Base-by-base conservation (phyloP, 345 rosid species). In the Anacardium occidentale region DNA sequence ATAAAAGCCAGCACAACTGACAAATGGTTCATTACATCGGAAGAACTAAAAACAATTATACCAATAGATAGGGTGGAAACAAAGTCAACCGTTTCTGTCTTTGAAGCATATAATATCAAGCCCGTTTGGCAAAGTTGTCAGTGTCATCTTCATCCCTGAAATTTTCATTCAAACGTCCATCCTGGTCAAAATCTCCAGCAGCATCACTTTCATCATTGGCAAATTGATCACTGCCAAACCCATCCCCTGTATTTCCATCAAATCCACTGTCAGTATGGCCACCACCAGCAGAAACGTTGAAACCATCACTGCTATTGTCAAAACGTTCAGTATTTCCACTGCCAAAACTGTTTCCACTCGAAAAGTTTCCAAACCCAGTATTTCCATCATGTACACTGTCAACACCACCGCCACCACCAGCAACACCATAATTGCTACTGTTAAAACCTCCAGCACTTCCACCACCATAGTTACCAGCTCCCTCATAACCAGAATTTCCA, bases 61-160 rank as follows among this genome's bases (percentile, higher is more conserved):
- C 1, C 57, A 29, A 29, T 29, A 29, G 3, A 29, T n/a, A 7
- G 57, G n/a, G 50, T n/a, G 65, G 64, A 66, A 50, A 65, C 32
- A 9, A 15, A 18, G 25, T 50, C 37, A 62, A 37, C 45, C 21
- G 34, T 12, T 40, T 69, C 24, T 8, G 17, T 13, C 9, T 54
- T 34, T 17, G 5, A 57, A 66, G 44, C 61, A 37, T 57, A 51
- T 13, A 0, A 48, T 69, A 56, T 91, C 87, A 91, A 48, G 90
- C 94, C 70, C 94, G 87, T 79, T 94, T 91, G 59, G 96, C 91
- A 51, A 83, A 76, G 78, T 88, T 84, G 24, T 26, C 83, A 26
- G 70, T 37, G 58, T 78, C 78, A 29, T 29, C 32, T 29, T 29
- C 32, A 29, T 29, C 32, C 32, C 32, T 29, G 1, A 3, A 29